Conservation (phyloP, 768 basidiomycete genomes). For the Mrakia frigida region DNA sequence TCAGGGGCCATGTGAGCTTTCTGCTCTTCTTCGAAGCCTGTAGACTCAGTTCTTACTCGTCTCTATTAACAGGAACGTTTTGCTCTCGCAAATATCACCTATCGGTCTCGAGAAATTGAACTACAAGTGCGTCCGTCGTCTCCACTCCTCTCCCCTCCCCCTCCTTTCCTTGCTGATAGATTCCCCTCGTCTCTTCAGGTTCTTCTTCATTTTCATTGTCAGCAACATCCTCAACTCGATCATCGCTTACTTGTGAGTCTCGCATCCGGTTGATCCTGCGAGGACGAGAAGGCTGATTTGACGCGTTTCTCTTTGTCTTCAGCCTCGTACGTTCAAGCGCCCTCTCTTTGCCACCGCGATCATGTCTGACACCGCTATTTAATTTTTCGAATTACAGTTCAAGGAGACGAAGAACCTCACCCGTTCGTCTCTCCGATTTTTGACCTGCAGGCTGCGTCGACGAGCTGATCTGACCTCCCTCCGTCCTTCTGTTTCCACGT, state of each 20-base stretch:
- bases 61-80: slow-evolving; percentile 15
- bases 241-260: neutral
- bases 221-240: slow-evolving; percentile 9
- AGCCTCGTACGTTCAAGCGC: neutral
- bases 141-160: neutral
- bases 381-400: neutral
- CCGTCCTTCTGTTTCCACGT: too few species aligned
- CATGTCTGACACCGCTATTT: too few species aligned
- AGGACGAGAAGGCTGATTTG: neutral
- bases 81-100: slow-evolving; percentile 1
- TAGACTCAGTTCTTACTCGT: too few species aligned
- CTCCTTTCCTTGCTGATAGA: neutral
- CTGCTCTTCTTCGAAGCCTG: too few species aligned
- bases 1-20: neutral
- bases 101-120: slow-evolving; percentile 14
- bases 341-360: too few species aligned
- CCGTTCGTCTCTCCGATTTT: neutral
- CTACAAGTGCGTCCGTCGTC: neutral
- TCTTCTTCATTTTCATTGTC: slow-evolving; percentile 7
- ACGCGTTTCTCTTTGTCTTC: neutral
- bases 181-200: neutral
- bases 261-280: neutral
- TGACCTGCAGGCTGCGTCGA: too few species aligned
- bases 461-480: too few species aligned
- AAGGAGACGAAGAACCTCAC: slow-evolving; percentile 15